phyloP scores from a whole-genome alignment of 2,329 filamentous ascomycete species.

The Stachybotrys elegans region DNA sequence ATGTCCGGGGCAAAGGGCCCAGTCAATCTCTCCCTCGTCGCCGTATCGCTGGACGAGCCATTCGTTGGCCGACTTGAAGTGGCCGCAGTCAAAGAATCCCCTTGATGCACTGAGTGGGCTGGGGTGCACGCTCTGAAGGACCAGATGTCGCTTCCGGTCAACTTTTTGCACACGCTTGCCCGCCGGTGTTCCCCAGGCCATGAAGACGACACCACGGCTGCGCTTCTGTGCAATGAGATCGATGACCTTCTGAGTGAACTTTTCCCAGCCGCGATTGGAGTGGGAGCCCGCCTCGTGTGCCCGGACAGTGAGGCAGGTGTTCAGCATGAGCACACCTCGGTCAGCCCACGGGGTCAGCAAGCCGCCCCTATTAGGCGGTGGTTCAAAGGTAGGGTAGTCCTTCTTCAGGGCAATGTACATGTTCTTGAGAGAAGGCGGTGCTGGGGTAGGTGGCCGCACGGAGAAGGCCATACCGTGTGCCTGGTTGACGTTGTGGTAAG shows the following conservation, averaged over 20 bases:
- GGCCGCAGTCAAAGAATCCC: conserved; percentile 79
- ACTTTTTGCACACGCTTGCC: conserved; percentile 73
- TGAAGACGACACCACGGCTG: conserved; percentile 79
- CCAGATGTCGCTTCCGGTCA: conserved; percentile 68
- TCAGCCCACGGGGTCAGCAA: conserved; percentile 92
- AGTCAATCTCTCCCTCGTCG: conserved; percentile 75
- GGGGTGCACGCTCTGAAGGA: conserved; percentile 84
- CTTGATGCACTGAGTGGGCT: conserved; percentile 81
- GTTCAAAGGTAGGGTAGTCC: conserved; percentile 76
- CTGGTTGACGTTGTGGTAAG: conserved; percentile 93
- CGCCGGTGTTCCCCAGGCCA: conserved; percentile 89
- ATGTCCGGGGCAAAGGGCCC: conserved; percentile 53
- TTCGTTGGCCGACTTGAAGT: conserved; percentile 77
- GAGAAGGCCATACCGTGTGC: conserved; percentile 96
- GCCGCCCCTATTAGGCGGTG: conserved; percentile 73
- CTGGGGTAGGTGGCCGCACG: conserved; percentile 79
- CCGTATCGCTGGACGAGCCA: conserved; percentile 82
- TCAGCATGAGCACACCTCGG: conserved; percentile 85
- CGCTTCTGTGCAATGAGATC: conserved; percentile 77
- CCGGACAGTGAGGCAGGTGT: conserved; percentile 90
- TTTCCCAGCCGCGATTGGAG: conserved; percentile 83
- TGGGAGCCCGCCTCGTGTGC: conserved; percentile 86
- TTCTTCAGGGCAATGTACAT: conserved; percentile 86
- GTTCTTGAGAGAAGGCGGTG: conserved; percentile 86
- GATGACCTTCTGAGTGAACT: conserved; percentile 86